Evolutionary conservation across 2,329 filamentous ascomycete genomes (phyloP), one percentile per base, ranked within the genome.

Genomic region (Scolecobasidium constrictum): DNA sequence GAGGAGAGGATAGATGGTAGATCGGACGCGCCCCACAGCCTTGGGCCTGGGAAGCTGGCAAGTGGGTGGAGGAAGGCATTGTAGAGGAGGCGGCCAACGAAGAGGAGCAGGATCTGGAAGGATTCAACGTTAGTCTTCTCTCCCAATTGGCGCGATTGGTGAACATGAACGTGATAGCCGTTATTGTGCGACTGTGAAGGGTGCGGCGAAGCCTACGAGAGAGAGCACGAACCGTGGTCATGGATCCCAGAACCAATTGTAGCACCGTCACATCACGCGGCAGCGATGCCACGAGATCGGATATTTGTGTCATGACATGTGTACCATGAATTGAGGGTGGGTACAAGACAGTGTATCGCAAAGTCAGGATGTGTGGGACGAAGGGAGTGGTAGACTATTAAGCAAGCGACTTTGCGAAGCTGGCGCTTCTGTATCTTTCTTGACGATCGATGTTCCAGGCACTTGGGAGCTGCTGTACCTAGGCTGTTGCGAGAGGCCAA

Each of bases 41-140:
- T 12, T 3, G 46, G 44, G 3, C 46, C 44, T 3, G 38, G 43
- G 17, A 19, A 46, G 3, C 15, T 41, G 20, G 4, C 13, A 5
- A 46, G 44, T 7, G 46, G 46, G 18, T 43, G 39, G 5, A 47
- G 28, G 28, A 38, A 47, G n/a, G 45, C 6, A 19, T 47, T 46
- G 44, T 47, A 46, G 21, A 39, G 12, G 5, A 34, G 18, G 19
- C 39, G 19, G 23, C 17, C 46, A 38, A 31, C n/a, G 26, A 31
- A 31, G 26, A 31, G n/a, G 26, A n/a, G 9, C 9, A 31, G 9
- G 26, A 31, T n/a, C 26, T 31, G 26, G 26, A n/a, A n/a, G n/a
- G n/a, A n/a, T n/a, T n/a, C n/a, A n/a, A n/a, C n/a, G n/a, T n/a
- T n/a, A n/a, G n/a, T n/a, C n/a, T n/a, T n/a, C n/a, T n/a, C n/a